Percentiles rank a stretch among this genome's conserved stretches.
Evolutionary conservation across 805 yeast genomes (phyloP).

Genomic region (Yarrowia phangngaensis): DNA sequence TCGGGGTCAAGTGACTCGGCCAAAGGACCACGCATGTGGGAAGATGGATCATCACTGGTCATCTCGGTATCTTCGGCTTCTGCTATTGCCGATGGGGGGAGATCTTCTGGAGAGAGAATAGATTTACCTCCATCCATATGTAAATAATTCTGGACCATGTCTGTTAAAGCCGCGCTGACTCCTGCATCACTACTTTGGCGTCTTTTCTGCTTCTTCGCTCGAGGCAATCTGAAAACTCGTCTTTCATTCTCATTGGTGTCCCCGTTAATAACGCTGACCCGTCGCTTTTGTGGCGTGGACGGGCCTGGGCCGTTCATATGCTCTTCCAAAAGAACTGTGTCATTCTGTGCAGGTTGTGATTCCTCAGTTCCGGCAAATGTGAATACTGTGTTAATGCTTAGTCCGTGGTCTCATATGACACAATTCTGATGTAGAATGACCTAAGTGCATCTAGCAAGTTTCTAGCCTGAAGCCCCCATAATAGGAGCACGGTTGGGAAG

Average conservation of each 20-base stretch:
- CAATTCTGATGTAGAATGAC: too few species aligned
- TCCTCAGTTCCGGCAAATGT: constrained; percentile 36
- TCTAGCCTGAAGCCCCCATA: too few species aligned
- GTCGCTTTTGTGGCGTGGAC: constrained; percentile 6
- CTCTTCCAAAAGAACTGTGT: constrained; percentile 30
- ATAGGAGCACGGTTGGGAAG: too few species aligned
- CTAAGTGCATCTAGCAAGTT: too few species aligned
- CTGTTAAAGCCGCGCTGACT: constrained; percentile 61
- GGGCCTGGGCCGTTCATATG: not conserved
- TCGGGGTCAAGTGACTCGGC: constrained; percentile 27
- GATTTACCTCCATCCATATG: constrained; percentile 39
- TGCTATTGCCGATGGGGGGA: constrained; percentile 1
- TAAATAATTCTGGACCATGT: constrained; percentile 66
- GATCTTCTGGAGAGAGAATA: not conserved
- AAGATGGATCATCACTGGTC: constrained; percentile 9
- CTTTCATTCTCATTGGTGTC: constrained; percentile 1
- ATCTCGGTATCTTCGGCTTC: constrained; percentile 19
- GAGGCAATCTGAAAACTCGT: constrained; percentile 21
- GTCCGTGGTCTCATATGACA: too few species aligned
- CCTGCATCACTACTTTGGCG: constrained; percentile 35
- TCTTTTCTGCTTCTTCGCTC: constrained; percentile 20
- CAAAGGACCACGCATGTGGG: constrained; percentile 15
- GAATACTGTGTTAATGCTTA: constrained; percentile 33
- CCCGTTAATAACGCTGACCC: not conserved
- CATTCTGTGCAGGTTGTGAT: constrained; percentile 30